These are phyloP conservation scores for Talaromyces sp. DNA, from an alignment of 2,329 filamentous ascomycete genomes.

Conservation along the genomic window DNA sequence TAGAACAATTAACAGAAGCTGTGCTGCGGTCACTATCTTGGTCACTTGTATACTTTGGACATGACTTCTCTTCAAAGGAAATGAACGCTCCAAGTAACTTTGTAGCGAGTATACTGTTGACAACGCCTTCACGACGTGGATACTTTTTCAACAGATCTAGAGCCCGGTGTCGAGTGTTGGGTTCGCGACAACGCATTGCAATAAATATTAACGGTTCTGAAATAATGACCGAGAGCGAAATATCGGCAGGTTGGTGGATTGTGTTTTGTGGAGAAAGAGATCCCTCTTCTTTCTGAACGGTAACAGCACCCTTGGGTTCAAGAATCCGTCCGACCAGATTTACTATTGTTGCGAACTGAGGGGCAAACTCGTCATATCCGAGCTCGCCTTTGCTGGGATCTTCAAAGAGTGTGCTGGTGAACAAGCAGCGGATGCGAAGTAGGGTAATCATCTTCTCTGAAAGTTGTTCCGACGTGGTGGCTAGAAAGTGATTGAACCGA, in stretches of 20 bases:
- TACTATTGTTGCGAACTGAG: not conserved
- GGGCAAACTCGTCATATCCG: not conserved
- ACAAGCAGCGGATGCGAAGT: not conserved
- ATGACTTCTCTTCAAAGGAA: not conserved
- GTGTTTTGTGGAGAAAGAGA: not conserved
- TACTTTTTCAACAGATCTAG: not conserved
- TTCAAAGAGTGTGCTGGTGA: not conserved
- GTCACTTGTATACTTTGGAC: not conserved
- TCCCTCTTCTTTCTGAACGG: not conserved
- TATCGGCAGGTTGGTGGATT: not conserved
- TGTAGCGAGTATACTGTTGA: not conserved
- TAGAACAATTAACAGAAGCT: not conserved
- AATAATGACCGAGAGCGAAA: not conserved
- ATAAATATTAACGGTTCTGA: not conserved
- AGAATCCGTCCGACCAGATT: not conserved
- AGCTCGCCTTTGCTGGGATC: not conserved
- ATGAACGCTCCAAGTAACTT: not conserved
- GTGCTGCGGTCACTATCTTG: not conserved
- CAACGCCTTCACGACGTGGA: conserved; percentile 1
- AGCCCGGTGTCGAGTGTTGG: not conserved
- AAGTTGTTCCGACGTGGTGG: not conserved
- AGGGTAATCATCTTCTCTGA: not conserved
- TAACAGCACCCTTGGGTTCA: not conserved
- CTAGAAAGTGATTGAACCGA: not conserved
- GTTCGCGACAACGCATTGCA: not conserved